A percentile compares a stretch with the other conserved stretches of the same genome.
These are phyloP conservation scores for Aspergillus ostianus DNA, from an alignment of 495 filamentous ascomycete genomes.

Conservation along the genomic window DNA sequence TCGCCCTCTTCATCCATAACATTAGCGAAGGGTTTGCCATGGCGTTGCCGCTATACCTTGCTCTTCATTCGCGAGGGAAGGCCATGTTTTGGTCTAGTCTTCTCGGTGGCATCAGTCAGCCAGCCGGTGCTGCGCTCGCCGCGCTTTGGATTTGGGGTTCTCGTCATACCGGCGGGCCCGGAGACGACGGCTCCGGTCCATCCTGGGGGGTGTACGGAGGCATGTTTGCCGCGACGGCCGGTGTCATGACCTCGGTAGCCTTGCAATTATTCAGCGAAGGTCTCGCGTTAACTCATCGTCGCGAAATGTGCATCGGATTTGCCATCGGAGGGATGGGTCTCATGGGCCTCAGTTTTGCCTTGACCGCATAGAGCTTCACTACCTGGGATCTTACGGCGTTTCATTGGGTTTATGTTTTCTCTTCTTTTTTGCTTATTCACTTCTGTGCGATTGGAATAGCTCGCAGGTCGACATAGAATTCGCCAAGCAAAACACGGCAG, in stretches of 20 bases:
- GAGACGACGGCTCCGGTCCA: slow-evolving; percentile 41
- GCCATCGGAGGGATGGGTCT: slow-evolving; percentile 89
- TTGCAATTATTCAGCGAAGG: slow-evolving; percentile 88
- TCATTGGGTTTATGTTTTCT: background rate
- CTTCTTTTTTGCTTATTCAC: background rate
- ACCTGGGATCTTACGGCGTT: slow-evolving; percentile 5
- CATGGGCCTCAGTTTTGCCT: slow-evolving; percentile 80
- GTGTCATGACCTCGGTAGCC: slow-evolving; percentile 92
- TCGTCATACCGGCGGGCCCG: slow-evolving; percentile 45
- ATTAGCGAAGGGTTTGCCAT: slow-evolving; percentile 96
- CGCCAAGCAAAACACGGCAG: background rate
- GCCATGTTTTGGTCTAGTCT: slow-evolving; percentile 84
- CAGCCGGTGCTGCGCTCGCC: slow-evolving; percentile 79
- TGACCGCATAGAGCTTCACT: slow-evolving; percentile 54
- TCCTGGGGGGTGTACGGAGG: slow-evolving; percentile 77
- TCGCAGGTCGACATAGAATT: background rate
- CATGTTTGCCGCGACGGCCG: slow-evolving; percentile 86
- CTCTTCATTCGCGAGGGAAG: slow-evolving; percentile 67
- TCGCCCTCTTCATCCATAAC: slow-evolving; percentile 96
- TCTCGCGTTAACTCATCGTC: slow-evolving; percentile 74
- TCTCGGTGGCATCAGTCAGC: slow-evolving; percentile 83
- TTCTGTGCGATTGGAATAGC: background rate
- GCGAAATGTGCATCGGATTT: slow-evolving; percentile 75
- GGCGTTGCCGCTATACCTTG: slow-evolving; percentile 87
- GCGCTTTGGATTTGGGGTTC: slow-evolving; percentile 75